phyloP scores from a whole-genome alignment of 2,329 filamentous ascomycete species.

The Aspergillus sergii region DNA sequence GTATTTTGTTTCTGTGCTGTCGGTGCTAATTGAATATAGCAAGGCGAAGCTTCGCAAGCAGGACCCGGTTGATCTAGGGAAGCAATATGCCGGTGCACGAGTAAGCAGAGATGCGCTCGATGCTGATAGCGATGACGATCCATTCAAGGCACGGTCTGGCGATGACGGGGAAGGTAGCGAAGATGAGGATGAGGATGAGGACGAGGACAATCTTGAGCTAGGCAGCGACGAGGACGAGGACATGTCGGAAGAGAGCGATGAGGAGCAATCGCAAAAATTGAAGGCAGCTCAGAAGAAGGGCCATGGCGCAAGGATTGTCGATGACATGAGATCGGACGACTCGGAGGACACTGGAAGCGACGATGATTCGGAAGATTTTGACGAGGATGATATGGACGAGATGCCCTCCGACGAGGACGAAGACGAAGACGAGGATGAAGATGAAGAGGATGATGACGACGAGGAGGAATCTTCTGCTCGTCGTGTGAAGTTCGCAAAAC shows the following conservation, averaged over 20 bases:
- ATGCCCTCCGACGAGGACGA: slow-evolving; percentile 25
- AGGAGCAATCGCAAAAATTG: slow-evolving; percentile 10
- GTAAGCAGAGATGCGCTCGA: slow-evolving; percentile 71
- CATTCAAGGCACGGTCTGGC: slow-evolving; percentile 41
- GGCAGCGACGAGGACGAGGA: slow-evolving; percentile 32
- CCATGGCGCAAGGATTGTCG: slow-evolving; percentile 22
- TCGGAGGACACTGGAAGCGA: slow-evolving; percentile 30
- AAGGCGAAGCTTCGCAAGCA: slow-evolving; percentile 83
- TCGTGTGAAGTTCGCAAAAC: slow-evolving; percentile 25
- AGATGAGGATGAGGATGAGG: slow-evolving; percentile 25
- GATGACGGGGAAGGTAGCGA: slow-evolving; percentile 39
- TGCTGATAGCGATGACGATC: slow-evolving; percentile 56
- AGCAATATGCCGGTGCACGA: slow-evolving; percentile 76
- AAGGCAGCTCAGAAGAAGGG: slow-evolving; percentile 16
- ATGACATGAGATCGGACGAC: slow-evolving; percentile 24
- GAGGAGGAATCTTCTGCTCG: slow-evolving; percentile 24
- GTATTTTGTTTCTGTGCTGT: slow-evolving; percentile 4
- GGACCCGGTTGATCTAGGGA: slow-evolving; percentile 69
- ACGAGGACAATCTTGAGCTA: slow-evolving; percentile 24
- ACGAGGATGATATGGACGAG: slow-evolving; percentile 21
- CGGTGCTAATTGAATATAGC: slow-evolving; percentile 41
- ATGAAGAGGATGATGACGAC: slow-evolving; percentile 27
- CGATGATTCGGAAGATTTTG: slow-evolving; percentile 30
- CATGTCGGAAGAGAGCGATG: slow-evolving; percentile 21
- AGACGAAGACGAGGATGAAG: slow-evolving; percentile 32